Percentiles rank a stretch among this genome's conserved stretches.
phyloP scores from a whole-genome alignment of 495 filamentous ascomycete species.

The Platismatia glauca region DNA sequence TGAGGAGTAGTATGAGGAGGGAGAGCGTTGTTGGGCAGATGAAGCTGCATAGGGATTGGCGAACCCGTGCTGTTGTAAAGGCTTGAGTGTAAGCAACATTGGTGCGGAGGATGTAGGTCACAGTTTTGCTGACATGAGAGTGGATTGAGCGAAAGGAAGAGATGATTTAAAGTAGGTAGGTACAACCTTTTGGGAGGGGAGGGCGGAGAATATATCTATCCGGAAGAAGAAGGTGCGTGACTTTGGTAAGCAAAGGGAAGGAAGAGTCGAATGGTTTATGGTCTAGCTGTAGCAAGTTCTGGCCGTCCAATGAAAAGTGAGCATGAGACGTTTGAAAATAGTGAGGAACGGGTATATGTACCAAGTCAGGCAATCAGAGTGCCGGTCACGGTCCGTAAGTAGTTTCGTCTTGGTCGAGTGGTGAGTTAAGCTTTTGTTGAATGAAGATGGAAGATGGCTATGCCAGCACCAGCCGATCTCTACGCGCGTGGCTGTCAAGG shows the following conservation, averaged over 20 bases:
- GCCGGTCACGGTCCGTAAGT: conserved; percentile 9
- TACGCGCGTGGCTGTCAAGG: conserved; percentile 15
- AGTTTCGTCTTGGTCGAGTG: not conserved
- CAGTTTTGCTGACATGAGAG: not conserved
- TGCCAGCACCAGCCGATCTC: conserved; percentile 15
- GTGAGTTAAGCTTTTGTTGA: not conserved
- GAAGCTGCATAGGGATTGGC: conserved; percentile 37
- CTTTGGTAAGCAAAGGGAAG: not conserved
- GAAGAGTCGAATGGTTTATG: conserved; percentile 4
- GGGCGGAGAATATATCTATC: conserved; percentile 2
- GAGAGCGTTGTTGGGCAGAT: conserved; percentile 28
- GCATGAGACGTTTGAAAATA: conserved; percentile 3
- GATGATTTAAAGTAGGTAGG: conserved; percentile 1
- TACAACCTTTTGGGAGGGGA: conserved; percentile 13
- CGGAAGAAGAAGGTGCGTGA: not conserved
- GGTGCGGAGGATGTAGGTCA: conserved; percentile 16
- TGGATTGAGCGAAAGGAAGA: conserved; percentile 8
- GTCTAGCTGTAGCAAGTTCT: conserved; percentile 9
- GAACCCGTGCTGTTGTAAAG: conserved; percentile 33
- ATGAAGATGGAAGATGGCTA: conserved; percentile 13
- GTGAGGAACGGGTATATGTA: conserved; percentile 9
- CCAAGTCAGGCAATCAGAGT: conserved; percentile 8
- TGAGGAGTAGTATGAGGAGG: conserved; percentile 31
- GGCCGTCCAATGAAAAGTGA: conserved; percentile 7
- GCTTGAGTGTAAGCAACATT: conserved; percentile 40